These are phyloP conservation scores for Basidiobolus meristosporus DNA, from an alignment of 371 early-diverging fungal species.

Conservation along the genomic window DNA sequence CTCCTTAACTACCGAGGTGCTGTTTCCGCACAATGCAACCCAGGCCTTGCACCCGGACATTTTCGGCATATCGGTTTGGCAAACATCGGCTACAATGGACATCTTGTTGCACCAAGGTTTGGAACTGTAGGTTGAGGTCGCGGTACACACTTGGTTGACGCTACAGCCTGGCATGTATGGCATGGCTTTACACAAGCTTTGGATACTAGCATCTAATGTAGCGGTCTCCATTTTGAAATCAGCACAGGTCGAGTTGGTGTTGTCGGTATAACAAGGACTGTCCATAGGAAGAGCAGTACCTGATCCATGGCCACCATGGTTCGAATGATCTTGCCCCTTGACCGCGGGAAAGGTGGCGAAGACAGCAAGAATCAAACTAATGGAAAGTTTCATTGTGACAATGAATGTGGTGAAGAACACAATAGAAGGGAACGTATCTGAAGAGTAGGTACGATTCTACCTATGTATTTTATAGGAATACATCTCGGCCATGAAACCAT, in stretches of 20 bases:
- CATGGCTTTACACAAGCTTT: constrained; percentile 20
- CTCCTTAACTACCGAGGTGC: constrained; percentile 11
- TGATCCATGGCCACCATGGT: no score
- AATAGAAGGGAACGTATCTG: no score
- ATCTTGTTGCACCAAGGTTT: constrained; percentile 23
- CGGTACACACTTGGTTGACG: constrained; percentile 13
- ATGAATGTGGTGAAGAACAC: no score
- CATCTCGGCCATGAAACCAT: no score
- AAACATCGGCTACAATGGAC: constrained; percentile 29
- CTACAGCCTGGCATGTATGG: constrained; percentile 33
- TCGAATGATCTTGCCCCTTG: no score
- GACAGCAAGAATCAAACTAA: no score
- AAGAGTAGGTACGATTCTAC: no score
- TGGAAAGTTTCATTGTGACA: no score
- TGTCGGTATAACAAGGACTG: no score
- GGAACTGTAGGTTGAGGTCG: constrained; percentile 5
- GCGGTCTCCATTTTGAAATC: constrained; percentile 12
- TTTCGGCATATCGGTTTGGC: constrained; percentile 29
- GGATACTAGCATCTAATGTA: constrained; percentile 10
- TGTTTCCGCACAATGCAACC: constrained; percentile 9
- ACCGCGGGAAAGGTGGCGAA: no score
- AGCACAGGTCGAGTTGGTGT: constrained; percentile 15
- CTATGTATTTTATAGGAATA: no score
- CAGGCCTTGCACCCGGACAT: constrained; percentile 21
- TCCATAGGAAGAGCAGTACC: no score